A percentile compares a stretch with the other conserved stretches of the same genome.
Evolutionary conservation across 2,329 filamentous ascomycete genomes (phyloP).

Genomic region (Hysterium pulicare): DNA sequence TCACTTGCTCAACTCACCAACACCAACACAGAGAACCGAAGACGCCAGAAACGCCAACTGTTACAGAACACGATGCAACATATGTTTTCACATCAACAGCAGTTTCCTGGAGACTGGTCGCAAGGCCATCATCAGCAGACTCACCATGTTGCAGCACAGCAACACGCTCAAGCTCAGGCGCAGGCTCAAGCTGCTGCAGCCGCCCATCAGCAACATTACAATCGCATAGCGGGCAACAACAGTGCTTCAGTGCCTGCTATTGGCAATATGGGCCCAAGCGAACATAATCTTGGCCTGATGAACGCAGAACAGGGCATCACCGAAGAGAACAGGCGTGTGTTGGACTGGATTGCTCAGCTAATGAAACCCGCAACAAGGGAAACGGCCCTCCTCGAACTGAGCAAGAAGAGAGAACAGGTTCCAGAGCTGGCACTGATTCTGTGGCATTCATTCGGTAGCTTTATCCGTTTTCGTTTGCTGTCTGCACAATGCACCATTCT

Average conservation of each 20-base stretch:
- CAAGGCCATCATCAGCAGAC: conserved; percentile 45
- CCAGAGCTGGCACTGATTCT: conserved; percentile 92
- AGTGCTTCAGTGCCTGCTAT: conserved; percentile 46
- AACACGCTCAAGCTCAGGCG: conserved; percentile 46
- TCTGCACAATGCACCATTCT: no score
- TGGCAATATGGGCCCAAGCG: conserved; percentile 32
- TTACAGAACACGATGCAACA: conserved; percentile 57
- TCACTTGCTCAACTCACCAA: no score
- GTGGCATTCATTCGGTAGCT: conserved; percentile 95
- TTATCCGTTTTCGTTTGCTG: neutral
- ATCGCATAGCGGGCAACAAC: conserved; percentile 66
- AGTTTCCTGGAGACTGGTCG: conserved; percentile 51
- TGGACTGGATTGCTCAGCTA: conserved; percentile 88
- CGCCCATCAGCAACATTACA: conserved; percentile 61
- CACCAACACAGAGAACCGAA: no score
- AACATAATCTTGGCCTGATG: conserved; percentile 33
- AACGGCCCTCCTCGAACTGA: conserved; percentile 87
- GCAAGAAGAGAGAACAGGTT: conserved; percentile 98
- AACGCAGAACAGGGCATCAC: conserved; percentile 55
- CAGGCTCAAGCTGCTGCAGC: conserved; percentile 52
- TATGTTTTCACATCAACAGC: conserved; percentile 62
- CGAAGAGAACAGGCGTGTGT: conserved; percentile 89
- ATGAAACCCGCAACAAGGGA: conserved; percentile 85
- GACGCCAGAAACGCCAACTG: no score
- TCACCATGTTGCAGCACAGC: conserved; percentile 38